A percentile compares a stretch with the other conserved stretches of the same genome.
These are phyloP conservation scores for Populus hybrid DNA, from an alignment of 441 rosid species.

Conservation along the genomic window DNA sequence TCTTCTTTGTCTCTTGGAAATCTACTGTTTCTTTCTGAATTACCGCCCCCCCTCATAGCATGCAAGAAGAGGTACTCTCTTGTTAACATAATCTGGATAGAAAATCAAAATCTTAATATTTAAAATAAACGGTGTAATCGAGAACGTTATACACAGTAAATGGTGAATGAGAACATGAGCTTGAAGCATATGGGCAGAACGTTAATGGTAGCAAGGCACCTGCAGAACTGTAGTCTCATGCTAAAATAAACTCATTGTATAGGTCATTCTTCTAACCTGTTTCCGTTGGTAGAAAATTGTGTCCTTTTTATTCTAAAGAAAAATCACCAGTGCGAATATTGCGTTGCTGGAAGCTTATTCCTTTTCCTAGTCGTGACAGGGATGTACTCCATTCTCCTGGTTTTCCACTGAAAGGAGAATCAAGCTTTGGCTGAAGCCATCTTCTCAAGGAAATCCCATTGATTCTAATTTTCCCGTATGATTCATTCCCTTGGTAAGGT, in stretches of 20 bases:
- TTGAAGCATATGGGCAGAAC: background rate
- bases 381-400: conserved; percentile 53
- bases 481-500: conserved; percentile 71
- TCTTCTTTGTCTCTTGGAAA: background rate
- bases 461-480: conserved; percentile 63
- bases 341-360: conserved; percentile 69
- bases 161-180: background rate
- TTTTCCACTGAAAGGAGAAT: conserved; percentile 58
- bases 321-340: conserved; percentile 65
- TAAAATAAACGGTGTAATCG: background rate
- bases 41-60: background rate
- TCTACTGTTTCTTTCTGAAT: background rate
- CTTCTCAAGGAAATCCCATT: conserved; percentile 65
- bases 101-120: no score
- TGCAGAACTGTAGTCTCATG: background rate
- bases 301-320: conserved; percentile 42
- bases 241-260: background rate
- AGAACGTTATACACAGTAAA: background rate
- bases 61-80: background rate
- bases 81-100: background rate
- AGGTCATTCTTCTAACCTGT: background rate
- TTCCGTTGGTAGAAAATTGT: background rate
- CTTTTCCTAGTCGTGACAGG: conserved; percentile 49
- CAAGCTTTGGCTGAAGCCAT: conserved; percentile 83
- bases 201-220: background rate